Evolutionary conservation across 1,284 basidiomycete genomes (phyloP).

Genomic region (Marasmius fiardii): DNA sequence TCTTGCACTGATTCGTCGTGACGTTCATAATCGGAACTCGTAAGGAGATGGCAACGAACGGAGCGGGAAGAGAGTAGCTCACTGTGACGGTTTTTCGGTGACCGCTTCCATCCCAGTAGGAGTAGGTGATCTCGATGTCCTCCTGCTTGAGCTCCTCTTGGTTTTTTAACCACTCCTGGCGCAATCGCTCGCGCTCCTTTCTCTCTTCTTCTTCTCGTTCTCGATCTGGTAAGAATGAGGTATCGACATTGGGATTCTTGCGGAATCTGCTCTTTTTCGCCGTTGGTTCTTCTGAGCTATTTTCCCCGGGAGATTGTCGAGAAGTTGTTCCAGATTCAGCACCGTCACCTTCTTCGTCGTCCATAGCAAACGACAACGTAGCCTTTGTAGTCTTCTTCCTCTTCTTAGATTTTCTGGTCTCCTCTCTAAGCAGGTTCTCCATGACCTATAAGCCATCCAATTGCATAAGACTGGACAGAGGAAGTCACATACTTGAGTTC

Average conservation of each 20-base stretch:
- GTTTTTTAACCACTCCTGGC: slow-evolving; percentile 87
- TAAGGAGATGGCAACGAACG: background rate
- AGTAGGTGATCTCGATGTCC: slow-evolving; percentile 91
- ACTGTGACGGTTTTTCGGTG: slow-evolving; percentile 92
- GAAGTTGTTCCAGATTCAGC: slow-evolving; percentile 9
- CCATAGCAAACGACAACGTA: slow-evolving; percentile 87
- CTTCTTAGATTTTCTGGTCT: slow-evolving; percentile 86
- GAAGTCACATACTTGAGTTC: slow-evolving; percentile 77
- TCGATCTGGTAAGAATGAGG: slow-evolving; percentile 96
- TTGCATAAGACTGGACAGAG: slow-evolving; percentile 20
- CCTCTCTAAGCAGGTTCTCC: slow-evolving; percentile 83
- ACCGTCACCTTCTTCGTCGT: slow-evolving; percentile 54
- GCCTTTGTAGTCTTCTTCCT: slow-evolving; percentile 82
- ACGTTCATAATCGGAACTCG: slow-evolving; percentile 9
- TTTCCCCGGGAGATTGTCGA: slow-evolving; percentile 24
- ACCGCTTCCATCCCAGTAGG: slow-evolving; percentile 98
- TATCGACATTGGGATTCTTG: slow-evolving; percentile 97
- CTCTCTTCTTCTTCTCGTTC: slow-evolving; percentile 93
- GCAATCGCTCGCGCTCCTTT: slow-evolving; percentile 81
- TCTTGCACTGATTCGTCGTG: slow-evolving; percentile 74
- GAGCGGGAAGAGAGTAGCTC: slow-evolving; percentile 28
- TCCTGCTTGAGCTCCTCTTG: slow-evolving; percentile 90
- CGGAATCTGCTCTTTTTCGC: slow-evolving; percentile 77
- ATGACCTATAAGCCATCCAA: slow-evolving; percentile 63
- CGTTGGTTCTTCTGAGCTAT: slow-evolving; percentile 38